phyloP scores from a whole-genome alignment of 1,284 basidiomycete genomes.

The Xerocomus minutiporus region DNA sequence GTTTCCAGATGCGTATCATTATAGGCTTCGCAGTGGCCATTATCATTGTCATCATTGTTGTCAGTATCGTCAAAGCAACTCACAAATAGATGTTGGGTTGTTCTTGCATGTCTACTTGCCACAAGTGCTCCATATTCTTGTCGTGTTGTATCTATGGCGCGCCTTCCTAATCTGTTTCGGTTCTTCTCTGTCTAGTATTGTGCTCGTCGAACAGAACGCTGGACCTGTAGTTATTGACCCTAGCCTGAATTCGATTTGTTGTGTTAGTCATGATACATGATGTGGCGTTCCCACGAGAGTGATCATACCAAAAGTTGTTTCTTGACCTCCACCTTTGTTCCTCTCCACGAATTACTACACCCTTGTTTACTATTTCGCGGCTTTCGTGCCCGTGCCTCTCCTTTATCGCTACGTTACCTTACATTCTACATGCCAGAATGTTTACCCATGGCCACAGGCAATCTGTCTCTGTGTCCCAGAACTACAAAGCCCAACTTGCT shows the following conservation, averaged over 20 bases:
- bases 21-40: conserved; percentile 84
- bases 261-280: conserved; percentile 16
- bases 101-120: not conserved
- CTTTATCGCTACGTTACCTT: conserved; percentile 32
- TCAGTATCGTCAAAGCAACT: conserved; percentile 83
- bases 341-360: conserved; percentile 9
- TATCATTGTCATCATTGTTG: conserved; percentile 90
- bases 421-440: conserved; percentile 43
- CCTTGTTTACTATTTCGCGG: conserved; percentile 25
- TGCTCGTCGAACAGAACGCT: conserved; percentile 14
- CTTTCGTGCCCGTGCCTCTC: conserved; percentile 40
- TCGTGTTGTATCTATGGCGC: conserved; percentile 38
- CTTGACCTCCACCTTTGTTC: conserved; percentile 10
- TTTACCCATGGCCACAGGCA: conserved; percentile 54
- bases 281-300: conserved; percentile 23
- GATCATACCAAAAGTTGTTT: conserved; percentile 11
- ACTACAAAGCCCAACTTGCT: conserved; percentile 82
- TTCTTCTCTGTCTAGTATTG: conserved; percentile 15
- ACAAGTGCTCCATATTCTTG: conserved; percentile 13
- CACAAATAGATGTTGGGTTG: conserved; percentile 36
- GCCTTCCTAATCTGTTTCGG: conserved; percentile 26
- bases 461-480: conserved; percentile 64
- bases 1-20: conserved; percentile 76
- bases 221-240: conserved; percentile 12
- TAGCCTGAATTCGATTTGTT: conserved; percentile 20